Evolutionary conservation across 306 rosid species (phyloP), one percentile per base, ranked within the genome.

Genomic region (Aeschynomene evenia): DNA sequence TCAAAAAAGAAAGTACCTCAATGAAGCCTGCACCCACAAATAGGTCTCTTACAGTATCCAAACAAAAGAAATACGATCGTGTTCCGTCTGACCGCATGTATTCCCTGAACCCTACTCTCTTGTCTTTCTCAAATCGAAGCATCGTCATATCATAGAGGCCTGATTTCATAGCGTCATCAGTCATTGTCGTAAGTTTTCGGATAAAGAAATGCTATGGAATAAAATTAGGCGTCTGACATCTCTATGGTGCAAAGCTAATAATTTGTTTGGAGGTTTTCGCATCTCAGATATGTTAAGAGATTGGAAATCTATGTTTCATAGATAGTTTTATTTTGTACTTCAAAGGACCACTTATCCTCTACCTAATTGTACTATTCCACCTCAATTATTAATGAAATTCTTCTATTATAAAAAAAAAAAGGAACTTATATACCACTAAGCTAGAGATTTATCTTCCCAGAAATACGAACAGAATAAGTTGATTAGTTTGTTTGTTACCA

Each of bases 131-230:
- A 74, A 88, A 91, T 53, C 97, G 91, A 83, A 88, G 96, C 98
- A 94, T 94, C 12, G 92, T 85, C 98, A 90, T 94, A 82, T 94
- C 98, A 72, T 90, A 94, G 61, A 94, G 95, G 77, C 97, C 98
- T 94, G 87, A 50, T 59, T 71, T 78, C 66, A 73, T 4, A 52
- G 69, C 26, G 46, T 49, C 56, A 72, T 49, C 56, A 72, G 48
- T 71, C 64, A 77, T 56, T 16, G 64, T 67, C 68, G n/a, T n/a
- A n/a, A n/a, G n/a, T n/a, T n/a, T n/a, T n/a, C n/a, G n/a, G n/a
- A n/a, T n/a, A n/a, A n/a, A n/a, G n/a, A n/a, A n/a, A n/a, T n/a
- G n/a, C n/a, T n/a, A n/a, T n/a, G n/a, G n/a, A n/a, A n/a, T n/a
- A n/a, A n/a, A n/a, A n/a, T n/a, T n/a, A n/a, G n/a, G n/a, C n/a